Conservation (phyloP, 163 green algal genomes). For the Chloromonas sp. region DNA sequence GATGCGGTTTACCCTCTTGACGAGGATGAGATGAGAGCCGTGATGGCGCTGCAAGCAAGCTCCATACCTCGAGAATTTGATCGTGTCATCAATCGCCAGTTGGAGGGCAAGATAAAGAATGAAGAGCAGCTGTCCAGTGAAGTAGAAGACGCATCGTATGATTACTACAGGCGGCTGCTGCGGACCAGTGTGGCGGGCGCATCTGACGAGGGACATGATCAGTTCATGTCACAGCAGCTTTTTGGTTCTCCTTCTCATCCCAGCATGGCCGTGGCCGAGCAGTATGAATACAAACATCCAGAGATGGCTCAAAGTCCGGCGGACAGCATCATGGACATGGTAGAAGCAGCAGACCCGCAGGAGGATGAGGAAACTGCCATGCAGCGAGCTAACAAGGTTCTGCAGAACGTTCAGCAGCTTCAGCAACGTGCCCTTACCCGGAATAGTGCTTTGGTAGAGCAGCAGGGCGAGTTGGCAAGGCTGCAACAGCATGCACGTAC, state of each 20-base stretch:
- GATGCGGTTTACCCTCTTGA: background rate
- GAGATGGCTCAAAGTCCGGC: background rate
- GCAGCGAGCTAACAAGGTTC: background rate
- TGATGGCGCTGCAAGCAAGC: background rate
- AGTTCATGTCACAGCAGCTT: conserved; percentile 12
- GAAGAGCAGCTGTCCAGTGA: conserved; percentile 39
- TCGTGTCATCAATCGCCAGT: conserved; percentile 20
- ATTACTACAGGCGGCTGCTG: conserved; percentile 29
- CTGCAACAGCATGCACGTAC: background rate
- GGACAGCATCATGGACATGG: background rate
- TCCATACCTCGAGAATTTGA: conserved; percentile 15
- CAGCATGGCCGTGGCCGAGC: background rate
- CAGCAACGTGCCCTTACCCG: too few species aligned
- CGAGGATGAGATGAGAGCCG: background rate
- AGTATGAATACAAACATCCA: background rate
- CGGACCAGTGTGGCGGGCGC: conserved; percentile 7
- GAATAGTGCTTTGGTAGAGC: background rate
- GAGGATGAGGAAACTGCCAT: background rate
- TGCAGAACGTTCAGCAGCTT: background rate
- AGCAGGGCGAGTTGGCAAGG: background rate
- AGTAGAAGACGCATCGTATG: conserved; percentile 39
- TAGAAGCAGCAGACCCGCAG: background rate
- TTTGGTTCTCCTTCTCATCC: background rate
- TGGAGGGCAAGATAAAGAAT: conserved; percentile 34
- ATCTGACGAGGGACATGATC: conserved; percentile 18